These are phyloP conservation scores for Phylloboletellus chloephorus DNA, from an alignment of 1,284 basidiomycete species.

Conservation along the genomic window DNA sequence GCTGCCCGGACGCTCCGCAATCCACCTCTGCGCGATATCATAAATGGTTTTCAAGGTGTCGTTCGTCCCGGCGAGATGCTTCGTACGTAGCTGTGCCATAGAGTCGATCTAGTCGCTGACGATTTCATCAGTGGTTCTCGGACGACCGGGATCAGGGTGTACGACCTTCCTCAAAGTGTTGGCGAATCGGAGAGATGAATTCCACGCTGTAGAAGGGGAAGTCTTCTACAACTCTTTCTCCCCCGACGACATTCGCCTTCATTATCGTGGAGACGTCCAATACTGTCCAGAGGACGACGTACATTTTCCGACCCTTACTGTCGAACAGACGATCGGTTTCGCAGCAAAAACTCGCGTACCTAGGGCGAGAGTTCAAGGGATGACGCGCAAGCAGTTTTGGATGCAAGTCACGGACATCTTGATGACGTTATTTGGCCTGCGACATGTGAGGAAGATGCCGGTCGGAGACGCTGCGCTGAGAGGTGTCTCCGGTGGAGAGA, in stretches of 20 bases:
- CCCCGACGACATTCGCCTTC: slow-evolving; percentile 45
- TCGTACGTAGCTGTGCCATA: slow-evolving; percentile 29
- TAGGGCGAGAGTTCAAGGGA: slow-evolving; percentile 38
- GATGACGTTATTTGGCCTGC: slow-evolving; percentile 67
- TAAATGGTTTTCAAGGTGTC: slow-evolving; percentile 46
- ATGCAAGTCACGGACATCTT: slow-evolving; percentile 47
- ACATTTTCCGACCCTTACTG: slow-evolving; percentile 73
- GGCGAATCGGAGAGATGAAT: slow-evolving; percentile 63
- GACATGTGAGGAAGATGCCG: slow-evolving; percentile 51
- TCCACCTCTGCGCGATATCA: slow-evolving; percentile 41
- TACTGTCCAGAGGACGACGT: slow-evolving; percentile 71
- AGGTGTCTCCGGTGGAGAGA: slow-evolving; percentile 79
- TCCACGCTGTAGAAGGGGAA: slow-evolving; percentile 54
- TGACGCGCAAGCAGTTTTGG: slow-evolving; percentile 46
- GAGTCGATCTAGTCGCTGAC: not conserved
- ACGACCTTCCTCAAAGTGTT: slow-evolving; percentile 69
- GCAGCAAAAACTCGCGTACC: slow-evolving; percentile 60
- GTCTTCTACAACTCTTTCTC: slow-evolving; percentile 65
- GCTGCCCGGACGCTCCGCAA: slow-evolving; percentile 30
- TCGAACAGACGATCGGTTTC: slow-evolving; percentile 61
- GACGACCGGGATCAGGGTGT: slow-evolving; percentile 69
- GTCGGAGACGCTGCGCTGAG: slow-evolving; percentile 74
- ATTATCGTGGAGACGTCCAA: slow-evolving; percentile 62
- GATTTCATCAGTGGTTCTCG: slow-evolving; percentile 47
- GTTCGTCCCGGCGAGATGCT: slow-evolving; percentile 60